Evolutionary conservation across 192 early-diverging fungal species (phyloP).

Genomic region (Coemansia sp.): DNA sequence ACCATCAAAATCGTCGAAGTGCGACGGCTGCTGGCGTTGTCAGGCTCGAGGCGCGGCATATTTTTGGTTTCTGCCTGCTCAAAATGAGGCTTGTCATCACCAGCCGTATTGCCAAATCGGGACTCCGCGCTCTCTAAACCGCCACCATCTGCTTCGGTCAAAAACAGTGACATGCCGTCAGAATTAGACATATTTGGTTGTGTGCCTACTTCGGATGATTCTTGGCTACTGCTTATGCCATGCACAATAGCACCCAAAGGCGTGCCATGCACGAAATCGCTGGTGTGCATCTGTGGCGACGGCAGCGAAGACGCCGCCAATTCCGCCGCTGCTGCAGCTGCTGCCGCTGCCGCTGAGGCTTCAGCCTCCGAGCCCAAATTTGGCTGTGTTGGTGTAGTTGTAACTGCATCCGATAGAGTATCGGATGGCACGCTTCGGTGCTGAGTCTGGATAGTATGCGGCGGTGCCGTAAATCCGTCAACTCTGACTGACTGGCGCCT

Average conservation of each 20-base stretch:
- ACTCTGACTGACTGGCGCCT: background rate
- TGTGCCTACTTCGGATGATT: background rate
- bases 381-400: background rate
- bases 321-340: background rate
- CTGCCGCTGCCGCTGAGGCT: background rate
- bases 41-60: background rate
- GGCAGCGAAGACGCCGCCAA: constrained; percentile 6
- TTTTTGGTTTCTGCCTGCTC: background rate
- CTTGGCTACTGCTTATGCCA: background rate
- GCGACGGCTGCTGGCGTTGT: constrained; percentile 13
- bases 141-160: background rate
- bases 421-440: background rate
- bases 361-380: background rate
- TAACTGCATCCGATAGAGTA: background rate
- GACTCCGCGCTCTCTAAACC: constrained; percentile 7
- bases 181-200: background rate
- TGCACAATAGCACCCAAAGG: background rate
- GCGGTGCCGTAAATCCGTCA: constrained; percentile 8
- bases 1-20: constrained; percentile 33
- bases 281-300: constrained; percentile 24
- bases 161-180: background rate
- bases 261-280: constrained; percentile 4
- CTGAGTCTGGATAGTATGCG: constrained; percentile 10
- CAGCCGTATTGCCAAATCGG: constrained; percentile 7
- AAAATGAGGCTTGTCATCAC: constrained; percentile 9